Percentiles rank a stretch among this genome's conserved stretches.
Evolutionary conservation across 306 rosid species (phyloP).

Genomic region (Cicer yamashitae): DNA sequence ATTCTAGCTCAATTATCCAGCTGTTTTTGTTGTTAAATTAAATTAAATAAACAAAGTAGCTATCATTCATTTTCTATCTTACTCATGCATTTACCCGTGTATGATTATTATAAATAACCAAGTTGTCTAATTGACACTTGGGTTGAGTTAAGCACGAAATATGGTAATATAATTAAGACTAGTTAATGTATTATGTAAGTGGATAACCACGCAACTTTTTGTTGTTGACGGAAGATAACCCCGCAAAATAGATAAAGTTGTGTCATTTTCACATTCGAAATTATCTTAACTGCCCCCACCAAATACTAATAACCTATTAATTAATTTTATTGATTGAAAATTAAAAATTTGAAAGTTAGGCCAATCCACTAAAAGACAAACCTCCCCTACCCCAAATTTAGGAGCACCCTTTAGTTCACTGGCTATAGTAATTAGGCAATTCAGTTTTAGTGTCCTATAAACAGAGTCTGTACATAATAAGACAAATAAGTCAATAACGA

Average conservation of each 20-base stretch:
- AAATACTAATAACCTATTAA: background rate
- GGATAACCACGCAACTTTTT: constrained; percentile 20
- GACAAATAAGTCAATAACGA: constrained; percentile 19
- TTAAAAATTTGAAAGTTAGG: background rate
- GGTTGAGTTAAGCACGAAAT: constrained; percentile 33
- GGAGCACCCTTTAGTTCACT: background rate
- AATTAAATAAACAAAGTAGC: background rate
- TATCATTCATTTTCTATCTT: background rate
- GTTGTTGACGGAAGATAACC: background rate
- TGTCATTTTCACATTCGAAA: constrained; percentile 16
- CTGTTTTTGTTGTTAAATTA: background rate
- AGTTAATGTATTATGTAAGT: background rate
- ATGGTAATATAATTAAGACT: background rate
- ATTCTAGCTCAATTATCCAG: background rate
- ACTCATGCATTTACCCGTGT: too few species aligned
- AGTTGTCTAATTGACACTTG: constrained; percentile 29
- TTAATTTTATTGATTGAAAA: background rate
- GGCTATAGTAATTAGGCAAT: background rate
- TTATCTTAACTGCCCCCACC: constrained; percentile 35
- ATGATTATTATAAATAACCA: background rate
- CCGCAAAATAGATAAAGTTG: constrained; percentile 24
- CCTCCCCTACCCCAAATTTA: constrained; percentile 35
- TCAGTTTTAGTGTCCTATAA: background rate
- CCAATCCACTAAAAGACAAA: constrained; percentile 44
- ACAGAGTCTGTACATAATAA: background rate